phyloP scores from a whole-genome alignment of 495 filamentous ascomycete genomes.

The Daldinia concentrica region DNA sequence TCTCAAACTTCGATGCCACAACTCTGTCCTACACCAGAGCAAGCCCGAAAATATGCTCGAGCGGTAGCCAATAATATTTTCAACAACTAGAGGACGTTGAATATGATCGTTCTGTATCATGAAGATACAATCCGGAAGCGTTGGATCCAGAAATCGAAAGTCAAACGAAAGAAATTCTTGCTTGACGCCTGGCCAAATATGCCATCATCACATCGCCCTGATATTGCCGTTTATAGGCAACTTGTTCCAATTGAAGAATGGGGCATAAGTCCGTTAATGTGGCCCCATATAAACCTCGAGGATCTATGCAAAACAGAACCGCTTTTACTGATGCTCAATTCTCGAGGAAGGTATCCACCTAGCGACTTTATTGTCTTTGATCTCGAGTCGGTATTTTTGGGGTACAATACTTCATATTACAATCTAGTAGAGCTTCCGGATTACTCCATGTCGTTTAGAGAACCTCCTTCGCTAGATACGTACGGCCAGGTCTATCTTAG shows the following conservation, averaged over 20 bases:
- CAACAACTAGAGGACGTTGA: constrained; percentile 15
- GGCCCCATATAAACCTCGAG: constrained; percentile 61
- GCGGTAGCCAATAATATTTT: constrained; percentile 3
- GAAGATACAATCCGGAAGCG: constrained; percentile 24
- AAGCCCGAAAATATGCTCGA: background rate
- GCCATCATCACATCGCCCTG: constrained; percentile 25
- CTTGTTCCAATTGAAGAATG: constrained; percentile 3
- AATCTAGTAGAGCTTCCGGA: constrained; percentile 50
- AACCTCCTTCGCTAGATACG: constrained; percentile 36
- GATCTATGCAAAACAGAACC: constrained; percentile 52
- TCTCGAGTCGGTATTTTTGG: constrained; percentile 44
- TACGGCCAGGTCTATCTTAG: constrained; percentile 61
- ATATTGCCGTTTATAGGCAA: constrained; percentile 6
- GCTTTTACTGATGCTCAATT: constrained; percentile 55
- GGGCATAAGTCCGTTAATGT: constrained; percentile 29
- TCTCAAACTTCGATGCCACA: background rate
- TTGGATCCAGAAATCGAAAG: constrained; percentile 22
- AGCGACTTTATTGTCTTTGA: constrained; percentile 54
- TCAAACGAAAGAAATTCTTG: constrained; percentile 23
- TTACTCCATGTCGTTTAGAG: constrained; percentile 56
- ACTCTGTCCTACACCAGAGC: background rate
- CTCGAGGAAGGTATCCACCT: constrained; percentile 53
- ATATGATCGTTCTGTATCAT: background rate
- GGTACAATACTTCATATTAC: constrained; percentile 18
- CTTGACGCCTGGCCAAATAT: constrained; percentile 16